A percentile compares a stretch with the other conserved stretches of the same genome.
These are phyloP conservation scores for Wickerhamomyces sp. DNA, from an alignment of 1,139 yeast genomes.

Conservation along the genomic window DNA sequence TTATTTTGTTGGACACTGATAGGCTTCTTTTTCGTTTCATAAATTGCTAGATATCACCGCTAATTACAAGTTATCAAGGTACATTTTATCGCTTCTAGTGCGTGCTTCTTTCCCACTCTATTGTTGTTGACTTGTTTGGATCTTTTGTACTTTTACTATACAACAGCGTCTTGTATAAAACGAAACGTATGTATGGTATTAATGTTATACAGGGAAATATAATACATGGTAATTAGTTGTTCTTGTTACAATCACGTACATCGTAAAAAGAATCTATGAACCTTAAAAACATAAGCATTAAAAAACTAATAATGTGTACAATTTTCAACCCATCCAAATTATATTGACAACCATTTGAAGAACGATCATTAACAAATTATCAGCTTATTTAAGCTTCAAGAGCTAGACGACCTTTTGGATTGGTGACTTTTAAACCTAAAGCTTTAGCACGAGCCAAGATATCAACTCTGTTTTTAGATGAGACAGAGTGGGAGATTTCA, in stretches of 20 bases:
- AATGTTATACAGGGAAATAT: no score
- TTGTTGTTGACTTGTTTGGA: no score
- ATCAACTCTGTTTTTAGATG: slow-evolving; percentile 97
- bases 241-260: neutral
- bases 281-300: slow-evolving; percentile 22
- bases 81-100: no score
- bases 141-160: no score
- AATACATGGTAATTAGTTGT: no score
- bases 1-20: neutral
- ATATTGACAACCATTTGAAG: slow-evolving; percentile 5
- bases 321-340: slow-evolving; percentile 9
- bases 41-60: neutral
- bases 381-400: slow-evolving; percentile 74
- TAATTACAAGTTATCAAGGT: neutral
- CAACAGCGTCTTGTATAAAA: no score
- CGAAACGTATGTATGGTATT: no score
- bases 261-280: neutral
- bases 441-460: slow-evolving; percentile 97
- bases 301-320: slow-evolving; percentile 21
- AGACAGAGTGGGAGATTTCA: slow-evolving; percentile 98
- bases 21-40: neutral
- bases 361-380: slow-evolving; percentile 1
- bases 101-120: no score
- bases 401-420: slow-evolving; percentile 98
- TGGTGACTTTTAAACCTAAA: slow-evolving; percentile 98